Base-by-base conservation (phyloP, 345 rosid species). In the Dipteronia dyeriana region DNA sequence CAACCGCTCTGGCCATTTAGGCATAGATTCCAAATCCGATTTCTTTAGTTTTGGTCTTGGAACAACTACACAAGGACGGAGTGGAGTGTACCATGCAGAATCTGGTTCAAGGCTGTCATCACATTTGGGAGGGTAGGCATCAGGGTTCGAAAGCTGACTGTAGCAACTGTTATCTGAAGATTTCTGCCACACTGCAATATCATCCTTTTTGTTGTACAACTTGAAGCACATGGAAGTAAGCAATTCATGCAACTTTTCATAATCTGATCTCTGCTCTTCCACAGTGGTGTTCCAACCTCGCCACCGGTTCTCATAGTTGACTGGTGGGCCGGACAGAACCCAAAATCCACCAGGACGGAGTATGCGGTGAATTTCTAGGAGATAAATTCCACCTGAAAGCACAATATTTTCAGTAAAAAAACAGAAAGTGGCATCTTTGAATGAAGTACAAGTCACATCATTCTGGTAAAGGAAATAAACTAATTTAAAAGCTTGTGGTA, bases 321-420 rank as follows among this genome's bases (percentile, higher is more conserved):
- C 94, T 41, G 99, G 99, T 66, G 99, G 99, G 47, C 99, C 98
- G 61, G 99, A 96, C 54, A 96, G 85, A 72, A 96, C 93, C 99
- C 99, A 96, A 76, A 96, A 96, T 26, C 99, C 99, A 78, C 99
- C 99, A 56, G 98, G 99, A 71, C 98, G 95, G 64, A 96, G 94
- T 31, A 94, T 91, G 57, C 99, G 91, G 78, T 96, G 94, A 80
- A 96, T 61, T 80, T 96, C 99, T 20, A 92, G 84, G 54, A 96
- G 97, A 88, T 96, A 96, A 66, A 96, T 83, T 80, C 98, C 99
- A 83, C 99, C 99, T 96, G 89, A 75, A 49, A 80, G 66, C 23
- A 83, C 12, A 31, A 75, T 43, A 78, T n/a, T 59, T 16, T 38
- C 26, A 38, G 66, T 54, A 2, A 4, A 34, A 61, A 74, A 78